Base-by-base conservation (phyloP, 495 filamentous ascomycete species). In the Penicillium lividum region DNA sequence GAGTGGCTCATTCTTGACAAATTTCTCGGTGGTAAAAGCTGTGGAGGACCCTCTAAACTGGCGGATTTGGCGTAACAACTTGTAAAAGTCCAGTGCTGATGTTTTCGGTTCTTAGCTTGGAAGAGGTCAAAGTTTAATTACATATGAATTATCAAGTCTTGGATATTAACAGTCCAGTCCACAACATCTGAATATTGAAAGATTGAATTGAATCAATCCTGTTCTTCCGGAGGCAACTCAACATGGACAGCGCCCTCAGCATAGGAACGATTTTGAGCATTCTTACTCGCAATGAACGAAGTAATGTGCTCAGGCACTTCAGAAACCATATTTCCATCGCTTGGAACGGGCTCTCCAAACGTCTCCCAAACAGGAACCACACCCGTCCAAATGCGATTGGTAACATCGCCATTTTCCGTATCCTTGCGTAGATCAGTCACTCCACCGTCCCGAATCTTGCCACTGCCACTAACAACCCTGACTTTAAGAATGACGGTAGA, bases 401-500 rank as follows among this genome's bases (percentile, higher is more conserved):
- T 76, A 27, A 95, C 52, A 16, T 82, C 84, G n/a, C 77, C 77
- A 49, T 88, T 78, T 33, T 81, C 79, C 51, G 77, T 66, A 68
- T 97, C 93, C 49, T 80, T 86, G 54, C 72, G 80, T 49, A 91
- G 89, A 64, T 96, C 93, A 5, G 78, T 77, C 0, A 91, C 86
- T 42, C 73, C 76, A 0, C 91, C 92, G 15, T 75, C 77, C 4
- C 91, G 76, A 34, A 92, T 75, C 83, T 97, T 96, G 11, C 87
- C 91, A 67, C 87, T 91, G 2, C 89, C 93, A 60, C 83, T 83
- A 25, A 80, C 76, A 58, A 96, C 77, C 27, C 70, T 79, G 5
- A 96, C 84, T 59, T 81, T 86, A 51, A 97, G 65, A 27, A 97
- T 85, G 43, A 82, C 80, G 0, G 93, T 96, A 47, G 83, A 86